Conservation (phyloP, 2,329 filamentous ascomycete genomes). For the Penicillium occitanis region DNA sequence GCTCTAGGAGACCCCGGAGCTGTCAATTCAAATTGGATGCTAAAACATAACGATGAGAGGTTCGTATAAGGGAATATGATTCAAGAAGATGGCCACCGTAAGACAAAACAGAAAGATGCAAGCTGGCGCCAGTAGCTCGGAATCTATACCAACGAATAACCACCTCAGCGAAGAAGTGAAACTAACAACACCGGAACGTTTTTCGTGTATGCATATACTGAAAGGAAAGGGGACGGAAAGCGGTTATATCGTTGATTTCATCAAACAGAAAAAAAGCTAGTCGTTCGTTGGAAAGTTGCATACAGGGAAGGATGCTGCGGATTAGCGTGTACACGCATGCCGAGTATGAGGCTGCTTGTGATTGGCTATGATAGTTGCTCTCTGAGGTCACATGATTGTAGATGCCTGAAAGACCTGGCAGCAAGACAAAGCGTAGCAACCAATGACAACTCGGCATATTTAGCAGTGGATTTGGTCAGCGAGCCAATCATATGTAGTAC, state of each 20-base stretch:
- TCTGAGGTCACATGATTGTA: neutral
- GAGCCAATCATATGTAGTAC: neutral
- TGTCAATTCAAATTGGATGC: slow-evolving; percentile 16
- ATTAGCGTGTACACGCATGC: slow-evolving; percentile 11
- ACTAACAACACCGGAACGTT: neutral
- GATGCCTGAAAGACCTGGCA: neutral
- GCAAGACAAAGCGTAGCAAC: neutral
- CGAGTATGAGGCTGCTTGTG: neutral
- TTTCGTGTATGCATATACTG: neutral
- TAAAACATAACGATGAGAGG: slow-evolving; percentile 20
- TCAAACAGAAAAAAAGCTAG: neutral
- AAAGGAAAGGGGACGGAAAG: neutral
- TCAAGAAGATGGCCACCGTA: neutral
- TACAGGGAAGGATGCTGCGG: neutral
- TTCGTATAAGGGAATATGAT: neutral
- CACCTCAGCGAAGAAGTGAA: neutral
- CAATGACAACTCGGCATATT: neutral
- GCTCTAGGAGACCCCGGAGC: slow-evolving; percentile 27
- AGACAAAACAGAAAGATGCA: slow-evolving; percentile 5
- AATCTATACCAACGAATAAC: neutral
- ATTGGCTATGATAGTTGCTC: neutral
- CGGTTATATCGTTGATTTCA: neutral
- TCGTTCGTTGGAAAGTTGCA: neutral
- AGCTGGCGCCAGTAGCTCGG: neutral
- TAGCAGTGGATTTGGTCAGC: neutral